Evolutionary conservation across 1,284 basidiomycete genomes (phyloP), one percentile per base, ranked within the genome.

Genomic region (Crocinoboletus sp.): DNA sequence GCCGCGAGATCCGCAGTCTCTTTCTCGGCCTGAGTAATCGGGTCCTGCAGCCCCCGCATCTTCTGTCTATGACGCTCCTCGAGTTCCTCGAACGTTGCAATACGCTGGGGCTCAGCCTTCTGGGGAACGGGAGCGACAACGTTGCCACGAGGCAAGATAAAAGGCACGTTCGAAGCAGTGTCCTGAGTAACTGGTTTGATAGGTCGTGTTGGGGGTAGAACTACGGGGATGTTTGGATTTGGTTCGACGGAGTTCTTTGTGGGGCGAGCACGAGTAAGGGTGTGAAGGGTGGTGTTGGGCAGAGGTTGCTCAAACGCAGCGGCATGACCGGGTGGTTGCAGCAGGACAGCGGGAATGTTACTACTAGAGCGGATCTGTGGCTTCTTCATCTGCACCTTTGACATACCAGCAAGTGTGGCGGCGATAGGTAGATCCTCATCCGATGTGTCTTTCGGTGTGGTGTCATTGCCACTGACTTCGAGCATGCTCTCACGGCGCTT

Each of bases 11-110:
- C 75, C 2, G 82, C 84, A 47, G 81, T 74, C 56, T 89, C 82
- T 57, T 77, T 79, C 65, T 82, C 78, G 0, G 80, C 82, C 54
- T 77, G 74, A 22, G 83, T 89, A 24, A 90, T 64, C 12, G 87
- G 87, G 24, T 71, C 79, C 63, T 90, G 87, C 56, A 90, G 60
- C 59, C 80, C 78, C 33, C 73, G 74, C 69, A 90, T 76, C 67
- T 86, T 88, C 67, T 87, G 81, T 45, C 84, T 77, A 56, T 90
- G 87, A n/a, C 88, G 73, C 56, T 87, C 86, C 41, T 78, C 80
- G 34, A 90, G 71, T 60, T 90, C 86, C 63, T 89, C 87, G 59
- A 85, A 88, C 3, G 88, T 88, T 41, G 76, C 74, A 32, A 78
- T 74, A 20, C 82, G 81, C 34, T 69, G 61, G 3, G 67, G 57